Percentiles rank a stretch among this genome's conserved stretches.
phyloP scores from a whole-genome alignment of 768 basidiomycete species.

The Rhizopogon salebrosus region DNA sequence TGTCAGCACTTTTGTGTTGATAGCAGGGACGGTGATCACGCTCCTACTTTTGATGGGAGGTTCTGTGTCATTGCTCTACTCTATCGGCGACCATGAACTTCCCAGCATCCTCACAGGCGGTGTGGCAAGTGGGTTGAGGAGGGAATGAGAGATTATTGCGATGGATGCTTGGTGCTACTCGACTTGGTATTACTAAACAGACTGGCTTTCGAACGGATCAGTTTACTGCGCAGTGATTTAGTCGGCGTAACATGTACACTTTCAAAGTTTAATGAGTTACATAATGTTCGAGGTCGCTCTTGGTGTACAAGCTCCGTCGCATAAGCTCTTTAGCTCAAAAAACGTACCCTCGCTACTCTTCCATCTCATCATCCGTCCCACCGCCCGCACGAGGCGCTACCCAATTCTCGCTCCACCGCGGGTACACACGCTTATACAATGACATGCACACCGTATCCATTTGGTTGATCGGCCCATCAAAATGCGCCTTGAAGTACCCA shows the following conservation, averaged over 20 bases:
- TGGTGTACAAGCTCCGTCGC: too few species aligned
- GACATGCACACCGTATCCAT: slow-evolving; percentile 98
- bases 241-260: not conserved
- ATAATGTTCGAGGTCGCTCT: too few species aligned
- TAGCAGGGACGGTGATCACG: slow-evolving; percentile 62
- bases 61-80: slow-evolving; percentile 60
- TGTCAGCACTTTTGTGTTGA: slow-evolving; percentile 65
- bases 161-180: not conserved
- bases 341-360: slow-evolving; percentile 11
- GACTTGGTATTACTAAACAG: not conserved
- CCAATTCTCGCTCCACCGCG: slow-evolving; percentile 74
- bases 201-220: too few species aligned
- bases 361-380: slow-evolving; percentile 22
- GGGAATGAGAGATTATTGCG: slow-evolving; percentile 33
- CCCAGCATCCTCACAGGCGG: slow-evolving; percentile 73
- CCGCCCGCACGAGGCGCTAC: slow-evolving; percentile 10
- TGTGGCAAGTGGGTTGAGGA: slow-evolving; percentile 43
- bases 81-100: slow-evolving; percentile 54
- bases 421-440: slow-evolving; percentile 91
- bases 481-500: slow-evolving; percentile 95
- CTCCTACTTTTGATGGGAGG: slow-evolving; percentile 64
- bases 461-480: slow-evolving; percentile 88
- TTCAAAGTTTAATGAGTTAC: not conserved
- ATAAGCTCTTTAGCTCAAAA: too few species aligned
- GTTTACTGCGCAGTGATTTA: not conserved